phyloP scores from a whole-genome alignment of 2,329 filamentous ascomycete species.

The Sphaerulina musiva region DNA sequence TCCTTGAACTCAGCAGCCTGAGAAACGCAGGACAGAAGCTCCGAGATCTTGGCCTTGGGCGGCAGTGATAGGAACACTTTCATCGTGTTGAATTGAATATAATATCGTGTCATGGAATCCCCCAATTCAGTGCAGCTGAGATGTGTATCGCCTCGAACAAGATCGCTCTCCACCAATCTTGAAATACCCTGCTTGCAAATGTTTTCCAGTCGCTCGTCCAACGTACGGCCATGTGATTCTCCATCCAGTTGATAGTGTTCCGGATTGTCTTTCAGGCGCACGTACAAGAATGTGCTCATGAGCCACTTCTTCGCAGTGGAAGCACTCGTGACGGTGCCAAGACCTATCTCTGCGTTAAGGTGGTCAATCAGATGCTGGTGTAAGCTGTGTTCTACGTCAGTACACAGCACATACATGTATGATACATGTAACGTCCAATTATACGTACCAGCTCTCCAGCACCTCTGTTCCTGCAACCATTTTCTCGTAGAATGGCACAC shows the following conservation, averaged over 20 bases:
- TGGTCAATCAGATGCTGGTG: constrained; percentile 77
- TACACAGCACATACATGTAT: neutral
- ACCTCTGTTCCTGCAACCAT: constrained; percentile 67
- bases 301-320: constrained; percentile 67
- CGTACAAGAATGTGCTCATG: constrained; percentile 67
- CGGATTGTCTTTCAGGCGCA: constrained; percentile 66
- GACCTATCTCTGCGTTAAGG: constrained; percentile 73
- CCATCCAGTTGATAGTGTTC: constrained; percentile 61
- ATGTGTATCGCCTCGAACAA: constrained; percentile 47
- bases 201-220: constrained; percentile 59
- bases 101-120: constrained; percentile 75
- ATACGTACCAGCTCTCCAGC: constrained; percentile 59
- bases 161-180: constrained; percentile 53
- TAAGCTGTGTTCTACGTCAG: constrained; percentile 33
- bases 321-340: constrained; percentile 63
- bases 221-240: constrained; percentile 42
- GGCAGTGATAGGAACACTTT: constrained; percentile 58
- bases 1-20: constrained; percentile 68
- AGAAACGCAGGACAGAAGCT: constrained; percentile 61
- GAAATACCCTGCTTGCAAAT: constrained; percentile 65
- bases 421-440: neutral
- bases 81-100: constrained; percentile 75
- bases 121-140: constrained; percentile 66
- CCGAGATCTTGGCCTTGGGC: constrained; percentile 54
- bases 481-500: constrained; percentile 60